phyloP scores from a whole-genome alignment of 768 basidiomycete species.

The Daedalea quercina region DNA sequence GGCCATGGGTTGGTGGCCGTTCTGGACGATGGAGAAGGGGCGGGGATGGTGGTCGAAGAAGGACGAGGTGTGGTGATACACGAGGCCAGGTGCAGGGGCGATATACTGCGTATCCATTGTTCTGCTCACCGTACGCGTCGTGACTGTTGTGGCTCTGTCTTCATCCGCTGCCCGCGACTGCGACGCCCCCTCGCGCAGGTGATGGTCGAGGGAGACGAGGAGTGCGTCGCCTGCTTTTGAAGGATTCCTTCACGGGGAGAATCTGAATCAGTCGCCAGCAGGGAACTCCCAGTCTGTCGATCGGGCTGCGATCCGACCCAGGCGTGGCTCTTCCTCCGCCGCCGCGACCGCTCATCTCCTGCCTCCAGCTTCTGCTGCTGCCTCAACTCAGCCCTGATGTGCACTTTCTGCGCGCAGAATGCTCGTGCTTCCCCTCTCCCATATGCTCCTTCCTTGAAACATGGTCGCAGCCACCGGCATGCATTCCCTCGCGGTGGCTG shows the following conservation, averaged over 20 bases:
- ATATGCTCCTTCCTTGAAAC: neutral
- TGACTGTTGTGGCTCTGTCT: constrained; percentile 1
- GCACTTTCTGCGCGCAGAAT: neutral
- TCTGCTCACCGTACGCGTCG: constrained; percentile 3
- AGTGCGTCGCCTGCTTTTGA: constrained; percentile 13
- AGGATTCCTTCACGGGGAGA: constrained; percentile 11
- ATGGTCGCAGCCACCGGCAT: neutral
- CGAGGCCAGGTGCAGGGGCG: constrained; percentile 16
- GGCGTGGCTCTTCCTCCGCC: constrained; percentile 5
- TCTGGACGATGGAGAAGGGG: constrained; percentile 5
- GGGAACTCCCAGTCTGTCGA: constrained; percentile 5
- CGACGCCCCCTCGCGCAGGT: constrained; percentile 10
- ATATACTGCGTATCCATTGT: constrained; percentile 18
- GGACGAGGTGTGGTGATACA: constrained; percentile 16
- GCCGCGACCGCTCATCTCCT: neutral
- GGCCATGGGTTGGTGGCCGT: constrained; percentile 11
- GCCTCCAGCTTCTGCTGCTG: neutral
- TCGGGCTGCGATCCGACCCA: constrained; percentile 9
- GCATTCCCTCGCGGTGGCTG: neutral
- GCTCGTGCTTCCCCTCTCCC: neutral
- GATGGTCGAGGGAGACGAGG: constrained; percentile 12
- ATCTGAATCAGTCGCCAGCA: constrained; percentile 15
- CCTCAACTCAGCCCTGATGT: constrained; percentile 1
- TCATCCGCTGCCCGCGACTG: constrained; percentile 10
- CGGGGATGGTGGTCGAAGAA: constrained; percentile 14